These are phyloP conservation scores for Cicer bijugum DNA, from an alignment of 306 rosid species.

Conservation along the genomic window DNA sequence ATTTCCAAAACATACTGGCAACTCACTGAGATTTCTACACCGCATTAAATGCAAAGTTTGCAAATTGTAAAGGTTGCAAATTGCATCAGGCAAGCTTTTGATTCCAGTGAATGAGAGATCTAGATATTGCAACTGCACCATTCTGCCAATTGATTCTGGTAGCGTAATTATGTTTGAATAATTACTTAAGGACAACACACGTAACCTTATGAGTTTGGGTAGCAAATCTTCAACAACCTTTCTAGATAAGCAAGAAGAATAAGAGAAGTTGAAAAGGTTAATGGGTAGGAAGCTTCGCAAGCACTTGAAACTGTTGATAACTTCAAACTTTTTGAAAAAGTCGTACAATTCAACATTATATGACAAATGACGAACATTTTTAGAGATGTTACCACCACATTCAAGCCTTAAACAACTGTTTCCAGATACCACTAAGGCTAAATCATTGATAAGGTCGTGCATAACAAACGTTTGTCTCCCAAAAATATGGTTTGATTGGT, in stretches of 20 bases:
- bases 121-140: conserved; percentile 20
- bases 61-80: neutral
- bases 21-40: neutral
- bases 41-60: neutral
- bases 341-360: neutral
- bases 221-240: neutral
- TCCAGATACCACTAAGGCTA: neutral
- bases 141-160: conserved; percentile 1
- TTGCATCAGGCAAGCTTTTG: neutral
- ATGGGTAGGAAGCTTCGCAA: conserved; percentile 16
- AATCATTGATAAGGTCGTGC: conserved; percentile 44
- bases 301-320: neutral
- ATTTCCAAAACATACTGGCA: neutral
- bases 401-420: conserved; percentile 3
- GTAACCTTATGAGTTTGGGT: neutral
- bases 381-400: neutral
- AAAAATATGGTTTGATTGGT: neutral
- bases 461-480: neutral
- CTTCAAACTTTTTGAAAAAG: neutral
- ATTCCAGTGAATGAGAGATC: neutral
- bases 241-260: neutral
- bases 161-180: neutral
- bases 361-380: conserved; percentile 40
- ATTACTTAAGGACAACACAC: neutral
- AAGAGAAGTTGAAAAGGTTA: accelerated